phyloP scores from a whole-genome alignment of 2,329 filamentous ascomycete species.

The Thelonectria discophora region DNA sequence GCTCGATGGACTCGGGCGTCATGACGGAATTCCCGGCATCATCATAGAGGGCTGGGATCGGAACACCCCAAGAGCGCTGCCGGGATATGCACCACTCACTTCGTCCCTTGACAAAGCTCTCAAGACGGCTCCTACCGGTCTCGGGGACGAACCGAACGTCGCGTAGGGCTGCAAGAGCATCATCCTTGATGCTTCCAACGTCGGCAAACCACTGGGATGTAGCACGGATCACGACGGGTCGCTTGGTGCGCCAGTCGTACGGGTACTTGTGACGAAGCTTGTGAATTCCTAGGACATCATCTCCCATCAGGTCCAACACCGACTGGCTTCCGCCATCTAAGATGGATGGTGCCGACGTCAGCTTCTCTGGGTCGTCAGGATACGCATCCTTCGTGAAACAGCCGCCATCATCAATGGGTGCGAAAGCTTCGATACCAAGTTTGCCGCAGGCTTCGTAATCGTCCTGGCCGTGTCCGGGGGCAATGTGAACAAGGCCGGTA shows the following conservation, averaged over 20 bases:
- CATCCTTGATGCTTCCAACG: constrained; percentile 80
- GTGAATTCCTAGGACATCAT: constrained; percentile 74
- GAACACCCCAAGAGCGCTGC: constrained; percentile 95
- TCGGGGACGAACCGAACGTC: constrained; percentile 82
- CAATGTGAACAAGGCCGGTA: constrained; percentile 92
- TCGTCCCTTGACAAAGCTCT: constrained; percentile 85
- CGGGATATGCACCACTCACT: constrained; percentile 99
- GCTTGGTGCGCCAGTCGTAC: constrained; percentile 96
- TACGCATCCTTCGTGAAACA: constrained; percentile 82
- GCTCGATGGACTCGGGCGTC: constrained; percentile 78
- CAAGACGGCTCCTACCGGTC: constrained; percentile 75
- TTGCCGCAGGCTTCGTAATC: constrained; percentile 85
- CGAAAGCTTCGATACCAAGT: constrained; percentile 76
- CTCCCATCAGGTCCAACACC: constrained; percentile 74
- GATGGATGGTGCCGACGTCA: constrained; percentile 76
- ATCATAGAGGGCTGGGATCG: constrained; percentile 90
- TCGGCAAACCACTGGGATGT: constrained; percentile 99
- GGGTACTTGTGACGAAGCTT: constrained; percentile 91
- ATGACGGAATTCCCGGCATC: constrained; percentile 78
- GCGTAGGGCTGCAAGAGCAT: constrained; percentile 74
- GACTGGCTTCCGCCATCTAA: constrained; percentile 73
- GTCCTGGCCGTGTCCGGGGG: constrained; percentile 95
- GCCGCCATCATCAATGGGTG: constrained; percentile 85
- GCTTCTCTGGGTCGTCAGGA: constrained; percentile 69
- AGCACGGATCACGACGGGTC: constrained; percentile 87